Base-by-base conservation (phyloP, 2,329 filamentous ascomycete genomes). In the Dactylellina haptotyla region DNA sequence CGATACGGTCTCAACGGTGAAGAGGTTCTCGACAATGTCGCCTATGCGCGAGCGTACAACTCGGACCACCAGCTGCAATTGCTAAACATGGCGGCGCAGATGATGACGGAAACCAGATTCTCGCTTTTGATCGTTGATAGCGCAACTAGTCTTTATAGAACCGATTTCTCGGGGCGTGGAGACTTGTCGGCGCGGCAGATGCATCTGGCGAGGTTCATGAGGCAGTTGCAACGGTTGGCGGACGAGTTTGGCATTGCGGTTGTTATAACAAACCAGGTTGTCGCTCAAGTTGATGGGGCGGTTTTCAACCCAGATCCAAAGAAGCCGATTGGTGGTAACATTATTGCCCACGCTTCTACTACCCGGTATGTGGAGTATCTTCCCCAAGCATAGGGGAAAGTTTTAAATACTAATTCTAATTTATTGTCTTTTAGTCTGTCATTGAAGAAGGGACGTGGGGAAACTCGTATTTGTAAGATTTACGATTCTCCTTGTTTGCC, bases 271-370 rank as follows among this genome's bases (percentile, higher is more conserved):
- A 99, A 99, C 80, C 95, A 99, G 81, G 95, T 99, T 28, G 96
- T 99, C 41, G 95, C 95, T 8, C 96, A 99, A 81, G 95, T 99
- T 6, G 95, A 99, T 79, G 94, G 90, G 79, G 89, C 94, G 75
- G 99, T 99, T 95, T 99, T 97, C 84, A 99, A 99, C 78, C 95
- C 96, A 0, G 96, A 99, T 79, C 95, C 95, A 5, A 99, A 99
- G 86, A 99, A 99, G 82, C 95, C 95, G 0, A 97, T 99, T 80
- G 95, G 95, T 77, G 95, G 95, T 76, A 98, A 99, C 81, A 99
- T 99, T 77, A 98, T 99, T 80, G 95, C 96, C 1, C 95, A 99
- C 81, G 93, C 95, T 58, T 97, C 92, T 79, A 99, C 95, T 1
- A 99, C 95, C 1, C 87, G 77, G 56, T 71, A 39, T 28, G 75